Percentiles rank a stretch among this genome's conserved stretches.
Conservation (phyloP, 176 grass and related monocot species). For the Eragrostis curvula region DNA sequence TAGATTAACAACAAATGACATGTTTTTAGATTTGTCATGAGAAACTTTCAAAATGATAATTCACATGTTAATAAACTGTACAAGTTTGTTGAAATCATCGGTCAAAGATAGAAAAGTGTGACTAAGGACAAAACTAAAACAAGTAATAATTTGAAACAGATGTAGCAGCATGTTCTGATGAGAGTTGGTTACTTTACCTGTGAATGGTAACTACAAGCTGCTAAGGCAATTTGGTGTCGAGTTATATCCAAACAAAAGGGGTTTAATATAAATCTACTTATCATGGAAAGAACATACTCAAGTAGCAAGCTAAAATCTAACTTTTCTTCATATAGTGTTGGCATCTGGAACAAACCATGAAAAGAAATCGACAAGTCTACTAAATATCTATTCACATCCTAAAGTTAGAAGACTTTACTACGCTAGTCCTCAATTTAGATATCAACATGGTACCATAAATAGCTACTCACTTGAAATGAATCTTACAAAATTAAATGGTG, state of each 20-base stretch:
- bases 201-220: background rate
- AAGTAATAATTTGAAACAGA: no score
- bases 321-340: background rate
- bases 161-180: background rate
- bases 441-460: background rate
- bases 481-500: no score
- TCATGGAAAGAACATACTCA: background rate
- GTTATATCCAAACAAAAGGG: background rate
- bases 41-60: no score
- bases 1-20: no score
- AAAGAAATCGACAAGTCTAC: background rate
- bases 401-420: background rate
- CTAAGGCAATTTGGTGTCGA: background rate
- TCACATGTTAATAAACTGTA: no score
- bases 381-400: background rate
- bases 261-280: background rate
- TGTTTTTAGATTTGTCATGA: no score
- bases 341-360: constrained; percentile 13
- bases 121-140: no score
- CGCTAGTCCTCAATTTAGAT: constrained; percentile 12
- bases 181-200: background rate
- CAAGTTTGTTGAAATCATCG: no score
- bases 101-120: no score
- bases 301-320: background rate
- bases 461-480: background rate